Conservation (phyloP, 805 yeast species). For the Ogataea neopini region DNA sequence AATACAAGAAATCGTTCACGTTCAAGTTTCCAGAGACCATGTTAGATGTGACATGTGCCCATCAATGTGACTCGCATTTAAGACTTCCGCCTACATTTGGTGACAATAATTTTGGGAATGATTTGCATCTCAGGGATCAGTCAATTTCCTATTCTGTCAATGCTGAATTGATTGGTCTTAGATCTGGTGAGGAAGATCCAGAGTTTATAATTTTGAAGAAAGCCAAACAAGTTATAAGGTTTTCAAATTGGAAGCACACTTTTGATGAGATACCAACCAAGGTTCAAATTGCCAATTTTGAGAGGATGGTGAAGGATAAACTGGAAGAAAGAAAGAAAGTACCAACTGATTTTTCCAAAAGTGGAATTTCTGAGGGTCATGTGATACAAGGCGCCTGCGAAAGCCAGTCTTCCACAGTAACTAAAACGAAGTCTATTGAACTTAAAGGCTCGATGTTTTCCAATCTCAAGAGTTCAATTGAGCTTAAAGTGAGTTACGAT, state of each 20-base stretch:
- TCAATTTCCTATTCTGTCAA: background rate
- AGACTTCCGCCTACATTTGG: conserved; percentile 45
- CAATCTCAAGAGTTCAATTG: no score
- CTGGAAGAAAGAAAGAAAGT: background rate
- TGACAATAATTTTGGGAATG: background rate
- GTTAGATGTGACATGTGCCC: conserved; percentile 53
- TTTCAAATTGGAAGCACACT: no score
- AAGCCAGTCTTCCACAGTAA: no score
- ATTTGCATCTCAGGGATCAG: background rate
- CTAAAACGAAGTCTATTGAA: no score
- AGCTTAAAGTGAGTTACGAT: no score
- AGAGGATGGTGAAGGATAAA: background rate
- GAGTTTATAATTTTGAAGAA: background rate
- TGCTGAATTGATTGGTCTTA: background rate
- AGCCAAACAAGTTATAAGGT: background rate
- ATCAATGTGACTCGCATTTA: conserved; percentile 38
- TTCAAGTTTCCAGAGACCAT: conserved; percentile 55
- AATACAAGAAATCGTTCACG: conserved; percentile 56
- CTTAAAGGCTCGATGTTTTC: no score
- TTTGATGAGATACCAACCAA: no score
- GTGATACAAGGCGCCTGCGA: no score
- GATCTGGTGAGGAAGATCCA: background rate
- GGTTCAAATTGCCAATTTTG: background rate
- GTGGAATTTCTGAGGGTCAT: no score
- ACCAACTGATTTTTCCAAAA: no score